Conservation (phyloP, 768 basidiomycete species). For the Pleurotus ostreatus region DNA sequence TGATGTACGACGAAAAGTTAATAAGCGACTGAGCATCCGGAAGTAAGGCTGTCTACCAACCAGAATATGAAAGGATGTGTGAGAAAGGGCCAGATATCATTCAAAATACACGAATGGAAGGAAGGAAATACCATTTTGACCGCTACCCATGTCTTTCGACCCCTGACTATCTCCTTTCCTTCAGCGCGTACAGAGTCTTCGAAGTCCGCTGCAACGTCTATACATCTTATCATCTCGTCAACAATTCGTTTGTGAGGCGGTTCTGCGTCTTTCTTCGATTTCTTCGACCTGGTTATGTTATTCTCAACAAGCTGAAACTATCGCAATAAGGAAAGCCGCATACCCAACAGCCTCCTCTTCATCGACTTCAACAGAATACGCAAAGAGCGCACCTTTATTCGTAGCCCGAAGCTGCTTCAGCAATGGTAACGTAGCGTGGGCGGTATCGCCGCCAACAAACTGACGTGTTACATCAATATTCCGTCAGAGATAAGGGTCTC, state of each 20-base stretch:
- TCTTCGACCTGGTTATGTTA: background rate
- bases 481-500: too few species aligned
- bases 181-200: constrained; percentile 45
- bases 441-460: constrained; percentile 91
- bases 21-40: constrained; percentile 58
- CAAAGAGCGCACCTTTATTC: constrained; percentile 75
- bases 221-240: constrained; percentile 69
- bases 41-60: constrained; percentile 59
- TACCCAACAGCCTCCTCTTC: constrained; percentile 43
- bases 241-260: constrained; percentile 60
- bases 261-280: constrained; percentile 13
- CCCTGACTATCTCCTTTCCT: constrained; percentile 13
- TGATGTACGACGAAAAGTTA: constrained; percentile 57
- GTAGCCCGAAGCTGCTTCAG: constrained; percentile 57
- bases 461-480: constrained; percentile 19
- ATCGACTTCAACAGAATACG: constrained; percentile 85
- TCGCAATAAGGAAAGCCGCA: constrained; percentile 10
- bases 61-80: background rate
- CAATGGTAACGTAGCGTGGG: constrained; percentile 60
- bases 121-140: constrained; percentile 65
- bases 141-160: constrained; percentile 76
- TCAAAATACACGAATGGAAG: background rate
- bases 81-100: too few species aligned
- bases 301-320: background rate
- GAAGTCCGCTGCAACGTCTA: constrained; percentile 79